phyloP scores from a whole-genome alignment of 2,329 filamentous ascomycete species.

The Karstenula rhodostoma region DNA sequence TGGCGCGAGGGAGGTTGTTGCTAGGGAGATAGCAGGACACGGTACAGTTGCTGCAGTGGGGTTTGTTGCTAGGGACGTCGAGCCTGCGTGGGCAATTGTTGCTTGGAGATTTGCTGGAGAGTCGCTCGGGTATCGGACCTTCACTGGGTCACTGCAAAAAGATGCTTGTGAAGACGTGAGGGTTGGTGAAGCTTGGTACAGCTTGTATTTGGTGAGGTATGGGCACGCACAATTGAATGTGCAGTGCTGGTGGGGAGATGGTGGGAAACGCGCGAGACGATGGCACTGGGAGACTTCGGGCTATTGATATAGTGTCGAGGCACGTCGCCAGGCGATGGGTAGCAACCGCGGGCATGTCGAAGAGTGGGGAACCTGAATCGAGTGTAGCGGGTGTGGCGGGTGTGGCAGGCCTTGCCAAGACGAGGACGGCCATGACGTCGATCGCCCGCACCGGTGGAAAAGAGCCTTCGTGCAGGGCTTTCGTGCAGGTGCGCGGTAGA shows the following conservation, averaged over 20 bases:
- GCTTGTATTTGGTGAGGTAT: slow-evolving; percentile 26
- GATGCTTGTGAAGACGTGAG: slow-evolving; percentile 26
- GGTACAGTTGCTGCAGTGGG: slow-evolving; percentile 7
- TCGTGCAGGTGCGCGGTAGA: slow-evolving; percentile 10
- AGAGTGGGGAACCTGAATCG: too few species aligned
- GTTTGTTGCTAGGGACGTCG: slow-evolving; percentile 23
- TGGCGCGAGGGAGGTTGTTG: slow-evolving; percentile 25
- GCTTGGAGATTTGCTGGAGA: slow-evolving; percentile 15
- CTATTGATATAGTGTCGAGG: slow-evolving; percentile 7
- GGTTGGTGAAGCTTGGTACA: slow-evolving; percentile 32
- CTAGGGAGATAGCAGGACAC: neutral
- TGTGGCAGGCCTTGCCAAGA: neutral
- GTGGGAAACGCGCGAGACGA: neutral
- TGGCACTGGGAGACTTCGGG: neutral
- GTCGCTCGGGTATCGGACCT: slow-evolving; percentile 18
- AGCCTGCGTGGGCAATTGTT: slow-evolving; percentile 13
- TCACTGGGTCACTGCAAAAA: slow-evolving; percentile 31
- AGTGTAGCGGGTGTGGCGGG: neutral
- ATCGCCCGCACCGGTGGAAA: slow-evolving; percentile 6
- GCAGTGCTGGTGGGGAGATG: neutral
- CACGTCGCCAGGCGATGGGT: neutral
- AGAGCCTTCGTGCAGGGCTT: too few species aligned
- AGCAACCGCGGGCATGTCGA: neutral
- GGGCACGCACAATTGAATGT: slow-evolving; percentile 12
- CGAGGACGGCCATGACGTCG: neutral